Evolutionary conservation across 331 rosid species (phyloP).

Genomic region (Saraca asoca): DNA sequence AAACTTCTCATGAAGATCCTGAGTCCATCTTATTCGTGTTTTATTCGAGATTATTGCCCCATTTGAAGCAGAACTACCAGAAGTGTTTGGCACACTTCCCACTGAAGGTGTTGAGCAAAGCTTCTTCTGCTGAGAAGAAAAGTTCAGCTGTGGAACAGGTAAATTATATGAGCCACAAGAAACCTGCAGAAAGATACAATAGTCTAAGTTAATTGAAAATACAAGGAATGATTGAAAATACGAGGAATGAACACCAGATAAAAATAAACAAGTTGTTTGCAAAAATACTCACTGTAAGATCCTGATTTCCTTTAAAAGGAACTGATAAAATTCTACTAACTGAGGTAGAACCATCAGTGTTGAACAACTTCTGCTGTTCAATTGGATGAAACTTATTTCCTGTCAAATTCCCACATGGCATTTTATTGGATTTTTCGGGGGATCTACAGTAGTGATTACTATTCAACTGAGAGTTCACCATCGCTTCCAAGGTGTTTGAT

Average conservation of each 20-base stretch:
- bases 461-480: constrained; percentile 55
- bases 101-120: constrained; percentile 46
- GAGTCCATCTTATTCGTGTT: constrained; percentile 88
- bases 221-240: background rate
- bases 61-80: constrained; percentile 46
- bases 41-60: constrained; percentile 49
- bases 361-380: constrained; percentile 43
- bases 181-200: constrained; percentile 35
- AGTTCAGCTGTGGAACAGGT: constrained; percentile 40
- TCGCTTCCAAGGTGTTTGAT: constrained; percentile 63
- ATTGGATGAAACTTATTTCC: constrained; percentile 29
- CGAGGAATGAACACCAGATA: background rate
- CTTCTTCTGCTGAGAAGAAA: constrained; percentile 49
- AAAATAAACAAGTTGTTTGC: background rate
- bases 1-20: constrained; percentile 87
- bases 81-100: constrained; percentile 37
- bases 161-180: constrained; percentile 38
- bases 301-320: constrained; percentile 51
- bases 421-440: constrained; percentile 38
- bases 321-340: constrained; percentile 34
- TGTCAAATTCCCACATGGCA: constrained; percentile 30
- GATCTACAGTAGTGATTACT: constrained; percentile 33
- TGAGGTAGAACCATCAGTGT: constrained; percentile 28
- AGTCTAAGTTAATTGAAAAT: constrained; percentile 3
- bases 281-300: constrained; percentile 41